Evolutionary conservation across 2,329 filamentous ascomycete species (phyloP), one percentile per base, ranked within the genome.

Genomic region (Penicillium sp.): DNA sequence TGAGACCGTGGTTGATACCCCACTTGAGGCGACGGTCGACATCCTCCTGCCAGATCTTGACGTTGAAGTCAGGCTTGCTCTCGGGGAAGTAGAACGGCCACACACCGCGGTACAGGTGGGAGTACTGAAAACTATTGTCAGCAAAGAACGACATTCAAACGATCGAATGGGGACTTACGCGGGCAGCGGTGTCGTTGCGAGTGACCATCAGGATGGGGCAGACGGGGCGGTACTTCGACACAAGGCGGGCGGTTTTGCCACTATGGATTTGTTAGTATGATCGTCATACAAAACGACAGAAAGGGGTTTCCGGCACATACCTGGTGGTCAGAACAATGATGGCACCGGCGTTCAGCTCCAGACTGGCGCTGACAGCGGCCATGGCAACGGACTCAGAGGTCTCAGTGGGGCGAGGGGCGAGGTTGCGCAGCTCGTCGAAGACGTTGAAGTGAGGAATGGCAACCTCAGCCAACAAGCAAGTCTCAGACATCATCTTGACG

Each of bases 151-250:
- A 58, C 4, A 43, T 33, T 15, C 23, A 27, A 21, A n/a, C 51
- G 25, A 42, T 38, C n/a, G 40, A 12, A 33, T 23, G 23, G 19
- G 21, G 68, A 74, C 80, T 77, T 77, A 84, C 81, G 67, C 94
- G 86, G 60, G 92, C 89, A 52, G 94, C 91, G 65, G 85, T 86
- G 49, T 86, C 80, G 76, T 89, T 96, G 71, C 94, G 89, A 65
- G 93, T 96, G 64, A 99, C 90, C 93, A 97, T 97, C 84, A 99
- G 93, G 81, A 99, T 97, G 69, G 94, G 94, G 86, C 93, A 97
- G 64, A 97, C 93, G 51, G 94, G 94, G 73, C 94, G 90, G 83
- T 97, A 99, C 84, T 99, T 99, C 82, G 93, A 96, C 67, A 97
- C 84, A 62, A 97, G 88, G 71, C 94, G 92, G 60, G 94, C 94